Conservation (phyloP, 176 grass and related monocot genomes). For the Carex parvula region DNA sequence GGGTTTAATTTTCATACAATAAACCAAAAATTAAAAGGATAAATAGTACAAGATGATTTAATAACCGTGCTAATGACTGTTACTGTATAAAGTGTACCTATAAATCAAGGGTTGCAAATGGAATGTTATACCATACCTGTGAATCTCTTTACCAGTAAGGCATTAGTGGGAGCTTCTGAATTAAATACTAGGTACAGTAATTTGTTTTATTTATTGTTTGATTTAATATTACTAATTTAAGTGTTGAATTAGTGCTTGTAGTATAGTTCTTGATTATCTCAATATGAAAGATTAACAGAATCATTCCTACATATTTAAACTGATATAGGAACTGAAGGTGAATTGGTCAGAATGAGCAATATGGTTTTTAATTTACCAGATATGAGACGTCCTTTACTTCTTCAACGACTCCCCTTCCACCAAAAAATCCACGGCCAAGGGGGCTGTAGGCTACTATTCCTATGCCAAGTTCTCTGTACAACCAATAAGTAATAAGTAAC, state of each 20-base stretch:
- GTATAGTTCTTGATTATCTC: background rate
- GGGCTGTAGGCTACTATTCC: constrained; percentile 90
- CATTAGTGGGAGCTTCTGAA: background rate
- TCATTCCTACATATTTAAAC: background rate
- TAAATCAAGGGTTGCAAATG: no score
- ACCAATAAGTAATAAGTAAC: background rate
- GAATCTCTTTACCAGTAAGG: background rate
- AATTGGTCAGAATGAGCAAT: background rate
- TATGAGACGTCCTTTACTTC: constrained; percentile 37
- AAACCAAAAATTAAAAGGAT: background rate
- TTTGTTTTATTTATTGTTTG: background rate
- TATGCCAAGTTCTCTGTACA: constrained; percentile 64
- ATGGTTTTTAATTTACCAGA: constrained; percentile 36
- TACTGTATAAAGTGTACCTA: background rate
- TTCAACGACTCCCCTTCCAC: constrained; percentile 49
- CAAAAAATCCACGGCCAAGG: constrained; percentile 69
- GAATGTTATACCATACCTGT: background rate
- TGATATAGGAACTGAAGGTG: background rate
- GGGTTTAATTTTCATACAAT: background rate
- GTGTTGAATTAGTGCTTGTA: background rate
- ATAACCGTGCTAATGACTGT: background rate
- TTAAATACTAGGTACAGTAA: background rate
- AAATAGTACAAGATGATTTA: background rate
- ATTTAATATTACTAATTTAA: background rate
- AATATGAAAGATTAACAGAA: background rate